Evolutionary conservation across 371 early-diverging fungal species (phyloP).

Genomic region (Rhizopus sp.): DNA sequence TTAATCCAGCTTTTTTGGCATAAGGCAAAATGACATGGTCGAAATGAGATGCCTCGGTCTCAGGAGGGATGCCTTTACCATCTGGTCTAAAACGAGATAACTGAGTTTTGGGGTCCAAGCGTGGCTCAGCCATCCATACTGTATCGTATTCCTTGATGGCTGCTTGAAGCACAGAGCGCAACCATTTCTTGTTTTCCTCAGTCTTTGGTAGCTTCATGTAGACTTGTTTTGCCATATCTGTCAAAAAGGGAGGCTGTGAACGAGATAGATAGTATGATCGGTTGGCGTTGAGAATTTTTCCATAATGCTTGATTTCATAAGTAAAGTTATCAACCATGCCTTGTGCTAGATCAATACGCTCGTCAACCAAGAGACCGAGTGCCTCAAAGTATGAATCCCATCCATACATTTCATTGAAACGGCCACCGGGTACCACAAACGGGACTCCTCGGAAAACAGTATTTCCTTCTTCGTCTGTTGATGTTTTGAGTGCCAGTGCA

Average conservation of each 20-base stretch:
- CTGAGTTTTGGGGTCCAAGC: conserved; percentile 71
- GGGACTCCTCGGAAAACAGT: conserved; percentile 71
- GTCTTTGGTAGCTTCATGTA: conserved; percentile 51
- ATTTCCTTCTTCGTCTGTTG: conserved; percentile 47
- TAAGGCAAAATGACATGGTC: conserved; percentile 82
- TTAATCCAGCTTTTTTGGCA: conserved; percentile 66
- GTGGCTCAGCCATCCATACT: conserved; percentile 83
- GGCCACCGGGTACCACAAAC: conserved; percentile 94
- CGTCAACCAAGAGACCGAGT: conserved; percentile 81
- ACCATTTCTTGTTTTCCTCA: conserved; percentile 66
- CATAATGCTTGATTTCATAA: conserved; percentile 92
- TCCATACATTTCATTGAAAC: conserved; percentile 97
- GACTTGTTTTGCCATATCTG: conserved; percentile 87
- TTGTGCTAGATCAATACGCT: conserved; percentile 75
- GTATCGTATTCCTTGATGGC: conserved; percentile 87
- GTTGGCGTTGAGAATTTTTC: conserved; percentile 95
- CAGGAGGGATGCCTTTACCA: conserved; percentile 92
- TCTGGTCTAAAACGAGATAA: conserved; percentile 80
- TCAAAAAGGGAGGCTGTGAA: conserved; percentile 95
- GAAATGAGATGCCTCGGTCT: conserved; percentile 91
- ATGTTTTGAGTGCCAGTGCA: conserved; percentile 70
- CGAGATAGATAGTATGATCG: conserved; percentile 91
- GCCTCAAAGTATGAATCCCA: conserved; percentile 96
- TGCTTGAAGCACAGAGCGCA: conserved; percentile 64
- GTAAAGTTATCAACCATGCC: conserved; percentile 95